Conservation (phyloP, 2,329 filamentous ascomycete genomes). For the Beauveria rudraprayagi region DNA sequence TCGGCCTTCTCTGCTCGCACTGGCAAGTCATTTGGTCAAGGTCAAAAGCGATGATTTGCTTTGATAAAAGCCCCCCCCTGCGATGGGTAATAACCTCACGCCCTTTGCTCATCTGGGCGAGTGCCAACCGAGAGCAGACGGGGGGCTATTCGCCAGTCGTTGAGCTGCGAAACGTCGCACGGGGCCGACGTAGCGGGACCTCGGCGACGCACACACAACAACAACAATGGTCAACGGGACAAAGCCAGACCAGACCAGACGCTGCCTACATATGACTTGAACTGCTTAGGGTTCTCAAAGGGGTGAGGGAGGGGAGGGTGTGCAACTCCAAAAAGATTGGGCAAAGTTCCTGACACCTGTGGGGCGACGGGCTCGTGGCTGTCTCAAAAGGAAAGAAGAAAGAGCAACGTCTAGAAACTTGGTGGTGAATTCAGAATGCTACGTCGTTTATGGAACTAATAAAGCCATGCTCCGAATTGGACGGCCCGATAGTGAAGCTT, state of each 20-base stretch:
- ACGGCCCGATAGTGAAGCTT: slow-evolving; percentile 7
- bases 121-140: neutral
- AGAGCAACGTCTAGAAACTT: neutral
- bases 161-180: slow-evolving; percentile 7
- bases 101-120: neutral
- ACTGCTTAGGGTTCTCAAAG: neutral
- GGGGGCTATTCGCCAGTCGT: slow-evolving; percentile 1
- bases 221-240: neutral
- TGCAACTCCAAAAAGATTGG: neutral
- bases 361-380: neutral
- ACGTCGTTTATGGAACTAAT: slow-evolving; percentile 9
- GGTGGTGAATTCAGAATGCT: slow-evolving; percentile 7
- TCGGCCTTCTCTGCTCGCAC: neutral
- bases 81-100: neutral
- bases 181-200: neutral
- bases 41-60: slow-evolving; percentile 1
- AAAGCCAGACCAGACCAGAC: neutral
- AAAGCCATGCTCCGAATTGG: neutral
- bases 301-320: neutral
- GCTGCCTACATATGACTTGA: neutral
- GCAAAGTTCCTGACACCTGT: neutral
- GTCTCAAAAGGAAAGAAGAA: neutral
- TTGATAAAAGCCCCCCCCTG: neutral
- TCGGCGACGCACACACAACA: neutral
- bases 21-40: slow-evolving; percentile 11